These are phyloP conservation scores for Cicer yamashitae DNA, from an alignment of 306 rosid species.

Conservation along the genomic window DNA sequence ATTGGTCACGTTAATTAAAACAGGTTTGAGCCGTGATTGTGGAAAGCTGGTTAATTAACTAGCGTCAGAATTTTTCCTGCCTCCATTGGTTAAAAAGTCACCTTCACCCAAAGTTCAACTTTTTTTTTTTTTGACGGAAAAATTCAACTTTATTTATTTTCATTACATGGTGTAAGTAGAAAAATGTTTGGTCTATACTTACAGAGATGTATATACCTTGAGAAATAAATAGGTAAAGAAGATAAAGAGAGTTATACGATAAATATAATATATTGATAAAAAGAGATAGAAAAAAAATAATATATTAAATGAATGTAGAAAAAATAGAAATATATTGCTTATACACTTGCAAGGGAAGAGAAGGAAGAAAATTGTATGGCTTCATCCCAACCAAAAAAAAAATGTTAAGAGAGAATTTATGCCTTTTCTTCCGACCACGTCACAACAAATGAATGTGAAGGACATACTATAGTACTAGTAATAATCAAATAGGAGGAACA, in stretches of 20 bases:
- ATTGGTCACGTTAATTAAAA: constrained; percentile 30
- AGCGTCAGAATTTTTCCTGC: constrained; percentile 3
- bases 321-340: too few relatives aligned
- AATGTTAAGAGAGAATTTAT: not conserved
- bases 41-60: constrained; percentile 32
- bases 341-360: not conserved
- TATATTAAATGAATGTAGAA: too few relatives aligned
- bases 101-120: too few relatives aligned
- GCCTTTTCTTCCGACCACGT: not conserved
- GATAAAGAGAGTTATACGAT: too few relatives aligned
- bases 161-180: not conserved
- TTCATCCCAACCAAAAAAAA: not conserved
- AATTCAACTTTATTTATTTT: not conserved
- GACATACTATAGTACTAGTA: not conserved
- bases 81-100: not conserved
- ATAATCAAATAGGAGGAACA: not conserved
- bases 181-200: too few relatives aligned
- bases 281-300: too few relatives aligned
- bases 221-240: too few relatives aligned
- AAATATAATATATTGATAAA: too few relatives aligned
- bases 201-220: too few relatives aligned
- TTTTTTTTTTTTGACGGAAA: too few relatives aligned
- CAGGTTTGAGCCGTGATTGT: constrained; percentile 44
- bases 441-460: not conserved
- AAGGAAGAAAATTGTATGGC: not conserved